Conservation (phyloP, 163 green algal species). For the Scenedesmus sp. region DNA sequence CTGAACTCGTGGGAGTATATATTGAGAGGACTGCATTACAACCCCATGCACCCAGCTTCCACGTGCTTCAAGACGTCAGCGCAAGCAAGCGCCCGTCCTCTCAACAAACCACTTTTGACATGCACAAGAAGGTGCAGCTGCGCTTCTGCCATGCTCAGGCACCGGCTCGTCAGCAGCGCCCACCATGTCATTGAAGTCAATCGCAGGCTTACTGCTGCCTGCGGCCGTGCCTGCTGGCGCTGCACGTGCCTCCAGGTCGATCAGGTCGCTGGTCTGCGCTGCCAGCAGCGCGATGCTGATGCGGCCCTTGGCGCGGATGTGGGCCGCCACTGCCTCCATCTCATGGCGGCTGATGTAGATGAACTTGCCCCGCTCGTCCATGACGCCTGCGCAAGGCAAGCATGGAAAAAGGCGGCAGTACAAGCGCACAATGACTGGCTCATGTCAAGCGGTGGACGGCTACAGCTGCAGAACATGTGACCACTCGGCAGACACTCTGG, state of each 20-base stretch:
- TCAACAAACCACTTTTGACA: too few relatives aligned
- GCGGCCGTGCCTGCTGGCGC: neutral
- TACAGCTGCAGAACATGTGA: too few relatives aligned
- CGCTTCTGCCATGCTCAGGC: neutral
- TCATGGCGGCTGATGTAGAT: slow-evolving; percentile 95
- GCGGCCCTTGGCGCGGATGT: slow-evolving; percentile 81
- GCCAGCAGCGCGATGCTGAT: slow-evolving; percentile 91
- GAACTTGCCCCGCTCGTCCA: slow-evolving; percentile 98
- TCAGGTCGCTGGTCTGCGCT: slow-evolving; percentile 75
- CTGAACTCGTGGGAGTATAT: too few relatives aligned
- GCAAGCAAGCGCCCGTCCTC: too few relatives aligned
- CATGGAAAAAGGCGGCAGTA: too few relatives aligned
- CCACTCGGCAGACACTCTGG: too few relatives aligned
- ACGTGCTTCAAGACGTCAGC: too few relatives aligned
- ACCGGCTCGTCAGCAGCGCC: slow-evolving; percentile 10
- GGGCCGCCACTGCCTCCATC: slow-evolving; percentile 90
- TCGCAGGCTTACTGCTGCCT: neutral
- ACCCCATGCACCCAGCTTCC: too few relatives aligned
- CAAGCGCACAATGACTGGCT: too few relatives aligned
- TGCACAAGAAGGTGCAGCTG: too few relatives aligned
- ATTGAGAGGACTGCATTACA: too few relatives aligned
- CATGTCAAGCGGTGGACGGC: too few relatives aligned
- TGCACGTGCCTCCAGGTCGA: slow-evolving; percentile 81
- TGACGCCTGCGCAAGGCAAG: slow-evolving; percentile 77
- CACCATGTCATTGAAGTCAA: slow-evolving; percentile 60